Evolutionary conservation across 176 grass and related monocot species (phyloP).

Genomic region (Cymbopogon citratus): DNA sequence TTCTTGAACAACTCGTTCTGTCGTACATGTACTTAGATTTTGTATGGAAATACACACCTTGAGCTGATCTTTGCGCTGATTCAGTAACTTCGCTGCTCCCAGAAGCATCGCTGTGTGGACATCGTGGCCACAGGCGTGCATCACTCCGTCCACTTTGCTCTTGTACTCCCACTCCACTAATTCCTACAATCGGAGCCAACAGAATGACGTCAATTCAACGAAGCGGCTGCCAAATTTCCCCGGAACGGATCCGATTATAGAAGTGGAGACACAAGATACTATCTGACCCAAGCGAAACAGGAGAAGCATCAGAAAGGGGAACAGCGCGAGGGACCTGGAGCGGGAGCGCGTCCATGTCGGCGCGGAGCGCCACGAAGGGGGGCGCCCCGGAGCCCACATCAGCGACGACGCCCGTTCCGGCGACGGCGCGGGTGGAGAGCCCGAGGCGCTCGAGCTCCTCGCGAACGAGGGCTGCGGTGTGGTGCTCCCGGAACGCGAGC

Average conservation of each 20-base stretch:
- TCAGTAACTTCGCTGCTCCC: slow-evolving; percentile 88
- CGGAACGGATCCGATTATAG: background rate
- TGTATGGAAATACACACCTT: slow-evolving; percentile 29
- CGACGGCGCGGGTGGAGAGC: slow-evolving; percentile 43
- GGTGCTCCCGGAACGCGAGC: slow-evolving; percentile 74
- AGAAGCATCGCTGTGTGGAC: slow-evolving; percentile 83
- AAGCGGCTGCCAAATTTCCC: background rate
- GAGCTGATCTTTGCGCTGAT: slow-evolving; percentile 57
- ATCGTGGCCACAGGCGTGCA: slow-evolving; percentile 95
- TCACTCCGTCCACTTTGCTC: slow-evolving; percentile 80
- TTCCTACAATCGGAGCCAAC: slow-evolving; percentile 39
- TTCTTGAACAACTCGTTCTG: background rate
- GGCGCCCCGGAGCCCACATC: slow-evolving; percentile 61
- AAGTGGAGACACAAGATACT: background rate
- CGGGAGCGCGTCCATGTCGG: slow-evolving; percentile 94
- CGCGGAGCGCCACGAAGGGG: slow-evolving; percentile 81
- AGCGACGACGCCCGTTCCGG: slow-evolving; percentile 61
- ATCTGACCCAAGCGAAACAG: background rate
- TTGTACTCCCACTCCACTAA: slow-evolving; percentile 89
- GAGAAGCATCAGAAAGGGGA: background rate
- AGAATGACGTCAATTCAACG: background rate
- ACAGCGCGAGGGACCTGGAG: slow-evolving; percentile 40
- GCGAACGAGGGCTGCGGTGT: slow-evolving; percentile 75
- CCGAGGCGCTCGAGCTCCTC: slow-evolving; percentile 63
- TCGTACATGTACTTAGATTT: background rate